Evolutionary conservation across 495 filamentous ascomycete genomes (phyloP), one percentile per base, ranked within the genome.

Genomic region (Usnea hakonensis): DNA sequence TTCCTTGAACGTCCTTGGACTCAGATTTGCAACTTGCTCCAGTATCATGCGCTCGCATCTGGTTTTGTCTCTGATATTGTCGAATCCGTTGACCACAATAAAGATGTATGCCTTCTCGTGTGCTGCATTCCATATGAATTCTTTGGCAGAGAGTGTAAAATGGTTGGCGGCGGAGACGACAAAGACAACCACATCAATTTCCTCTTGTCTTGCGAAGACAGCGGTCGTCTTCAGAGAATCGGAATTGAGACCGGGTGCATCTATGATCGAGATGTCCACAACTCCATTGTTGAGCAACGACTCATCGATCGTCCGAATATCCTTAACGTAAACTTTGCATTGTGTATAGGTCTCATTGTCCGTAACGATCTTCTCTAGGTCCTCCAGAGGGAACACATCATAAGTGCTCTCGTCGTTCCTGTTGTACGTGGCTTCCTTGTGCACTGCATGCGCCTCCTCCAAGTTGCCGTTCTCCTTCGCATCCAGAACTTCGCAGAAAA

Each of bases 61-160:
- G 57, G 88, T 82, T 76, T 97, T 94, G 73, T 97, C 90, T 63
- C 85, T 80, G 68, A 98, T 97, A 64, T 89, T 88, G 73, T 98
- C 95, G 67, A 90, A 98, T 36, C 92, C 91, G 71, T 98, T 98
- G 55, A 97, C 94, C 11, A 97, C 94, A 76, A 98, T 94, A 78
- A 98, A 98, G 66, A 98, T 93, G 69, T 98, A 97, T 16, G 93
- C 93, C 71, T 98, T 98, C 70, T 98, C 94, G 52, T 91, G 85
- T 17, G 94, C 95, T 13, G 94, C 94, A 60, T 92, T 92, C 77
- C 89, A 85, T 64, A 98, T 96, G 71, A 98, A 98, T 65, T 98
- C 91, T 71, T 90, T 96, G 14, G 95, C 92, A 5, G 93, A 94
- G 55, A 91, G 83, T 2, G 94, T 98, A 72, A 98, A 97, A 72